Conservation (phyloP, 208 protist species). For the Trypanosoma mega region DNA sequence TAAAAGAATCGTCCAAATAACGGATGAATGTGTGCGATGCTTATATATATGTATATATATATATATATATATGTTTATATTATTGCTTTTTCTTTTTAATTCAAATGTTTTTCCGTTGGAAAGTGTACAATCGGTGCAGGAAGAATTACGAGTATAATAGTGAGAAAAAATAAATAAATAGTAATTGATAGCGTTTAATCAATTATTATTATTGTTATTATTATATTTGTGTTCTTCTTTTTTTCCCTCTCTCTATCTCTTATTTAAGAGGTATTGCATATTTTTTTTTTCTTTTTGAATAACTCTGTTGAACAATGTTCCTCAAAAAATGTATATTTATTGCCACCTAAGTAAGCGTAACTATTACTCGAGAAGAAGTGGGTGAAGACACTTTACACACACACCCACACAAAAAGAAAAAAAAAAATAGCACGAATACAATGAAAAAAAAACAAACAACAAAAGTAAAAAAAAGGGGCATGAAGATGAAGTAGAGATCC, state of each 20-base stretch:
- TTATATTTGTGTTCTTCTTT: slow-evolving; percentile 2
- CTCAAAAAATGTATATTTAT: slow-evolving; percentile 16
- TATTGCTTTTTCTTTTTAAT: neutral
- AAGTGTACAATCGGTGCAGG: too few relatives aligned
- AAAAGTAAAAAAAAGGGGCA: slow-evolving; percentile 7
- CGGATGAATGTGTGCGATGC: too few relatives aligned
- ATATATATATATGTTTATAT: slow-evolving; percentile 1
- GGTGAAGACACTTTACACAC: too few relatives aligned
- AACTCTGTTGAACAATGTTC: slow-evolving; percentile 13
- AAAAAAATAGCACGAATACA: slow-evolving; percentile 18
- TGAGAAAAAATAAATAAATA: too few relatives aligned
- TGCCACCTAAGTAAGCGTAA: too few relatives aligned
- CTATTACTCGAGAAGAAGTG: slow-evolving; percentile 3
- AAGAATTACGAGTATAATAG: too few relatives aligned
- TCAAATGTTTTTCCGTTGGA: too few relatives aligned
- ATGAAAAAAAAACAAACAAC: slow-evolving; percentile 1
- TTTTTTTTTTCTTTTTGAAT: slow-evolving; percentile 19
- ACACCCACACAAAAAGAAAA: too few relatives aligned
- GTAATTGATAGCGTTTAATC: too few relatives aligned
- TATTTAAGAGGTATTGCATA: neutral
- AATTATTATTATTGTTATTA: slow-evolving; percentile 13
- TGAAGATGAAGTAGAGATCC: neutral
- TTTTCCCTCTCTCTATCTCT: neutral
- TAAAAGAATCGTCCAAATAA: too few relatives aligned
- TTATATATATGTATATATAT: slow-evolving; percentile 8